Evolutionary conservation across 2,329 filamentous ascomycete species (phyloP), one percentile per base, ranked within the genome.

Genomic region (Hypoxylon sp.): DNA sequence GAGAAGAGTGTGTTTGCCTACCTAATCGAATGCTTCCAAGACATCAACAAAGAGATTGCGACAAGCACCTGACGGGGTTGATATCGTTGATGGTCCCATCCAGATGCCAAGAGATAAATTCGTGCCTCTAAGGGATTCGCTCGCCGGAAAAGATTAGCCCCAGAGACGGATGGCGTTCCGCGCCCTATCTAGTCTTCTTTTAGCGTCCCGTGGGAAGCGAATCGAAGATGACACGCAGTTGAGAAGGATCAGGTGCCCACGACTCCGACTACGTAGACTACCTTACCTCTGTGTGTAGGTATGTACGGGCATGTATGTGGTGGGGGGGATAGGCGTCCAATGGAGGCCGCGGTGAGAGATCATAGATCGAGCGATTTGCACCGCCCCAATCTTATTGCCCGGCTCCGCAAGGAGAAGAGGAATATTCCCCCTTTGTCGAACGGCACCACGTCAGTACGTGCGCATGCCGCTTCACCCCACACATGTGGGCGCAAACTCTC

Each of bases 161-260:
- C 46, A 50, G 52, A 64, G 32, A 36, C 60, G 60, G 64, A 53
- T 67, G 42, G 52, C 55, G 38, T 46, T 56, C 60, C 60, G 55
- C 64, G 60, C n/a, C 42, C 59, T 65, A 26, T 64, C 55, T 56
- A 38, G 40, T 54, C 64, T 51, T 14, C 44, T 62, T 64, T 64
- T 58, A 59, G 61, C 49, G 54, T 55, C 40, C 56, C 50, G 58
- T 55, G 33, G 61, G 67, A 69, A 57, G 46, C 24, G 30, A 56
- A 69, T 72, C 67, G 70, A 70, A n/a, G 71, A 75, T 75, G 73
- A 74, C 73, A 75, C 73, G 72, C 73, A 75, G 73, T 73, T 62
- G 65, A 70, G 36, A 16, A 72, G 68, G 71, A 72, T 75, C 73
- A 75, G 73, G 73, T 74, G 73, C 67, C 67, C 59, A 69, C 63